These are phyloP conservation scores for Podospora anserina DNA, from an alignment of 495 filamentous ascomycete species.

Conservation along the genomic window DNA sequence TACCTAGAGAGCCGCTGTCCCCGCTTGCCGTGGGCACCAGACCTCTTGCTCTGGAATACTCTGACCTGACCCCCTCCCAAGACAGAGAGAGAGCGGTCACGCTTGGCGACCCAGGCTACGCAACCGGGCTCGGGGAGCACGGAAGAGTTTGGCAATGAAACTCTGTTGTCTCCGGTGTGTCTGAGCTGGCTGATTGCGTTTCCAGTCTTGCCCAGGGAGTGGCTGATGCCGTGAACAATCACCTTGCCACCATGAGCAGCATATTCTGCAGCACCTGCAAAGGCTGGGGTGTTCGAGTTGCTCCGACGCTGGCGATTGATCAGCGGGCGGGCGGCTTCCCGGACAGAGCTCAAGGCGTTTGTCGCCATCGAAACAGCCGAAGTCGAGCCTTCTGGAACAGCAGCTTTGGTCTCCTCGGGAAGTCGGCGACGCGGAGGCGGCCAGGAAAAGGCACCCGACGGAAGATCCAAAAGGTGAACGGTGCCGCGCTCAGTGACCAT, in stretches of 20 bases:
- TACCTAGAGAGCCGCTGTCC: constrained; percentile 51
- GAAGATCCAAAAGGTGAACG: constrained; percentile 83
- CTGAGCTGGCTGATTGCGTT: constrained; percentile 75
- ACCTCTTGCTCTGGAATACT: constrained; percentile 61
- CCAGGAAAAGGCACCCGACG: constrained; percentile 81
- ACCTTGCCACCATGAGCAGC: constrained; percentile 72
- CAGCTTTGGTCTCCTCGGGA: constrained; percentile 39
- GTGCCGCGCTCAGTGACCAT: constrained; percentile 92
- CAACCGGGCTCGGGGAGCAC: constrained; percentile 48
- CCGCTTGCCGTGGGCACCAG: constrained; percentile 37
- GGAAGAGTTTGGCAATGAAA: constrained; percentile 63
- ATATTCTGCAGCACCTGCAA: constrained; percentile 57
- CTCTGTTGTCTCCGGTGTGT: constrained; percentile 78
- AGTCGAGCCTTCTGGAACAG: constrained; percentile 38
- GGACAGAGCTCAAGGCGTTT: constrained; percentile 64
- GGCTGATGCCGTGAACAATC: constrained; percentile 76
- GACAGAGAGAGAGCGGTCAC: constrained; percentile 53
- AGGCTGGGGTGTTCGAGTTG: constrained; percentile 41
- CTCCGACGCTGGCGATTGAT: constrained; percentile 50
- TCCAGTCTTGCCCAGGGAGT: constrained; percentile 77
- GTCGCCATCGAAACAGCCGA: constrained; percentile 55
- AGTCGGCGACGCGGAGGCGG: constrained; percentile 71
- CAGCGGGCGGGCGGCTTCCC: constrained; percentile 51
- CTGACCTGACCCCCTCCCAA: constrained; percentile 60
- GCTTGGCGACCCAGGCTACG: constrained; percentile 54